Base-by-base conservation (phyloP, 2,329 filamentous ascomycete genomes). In the Aspergillus fischeri region DNA sequence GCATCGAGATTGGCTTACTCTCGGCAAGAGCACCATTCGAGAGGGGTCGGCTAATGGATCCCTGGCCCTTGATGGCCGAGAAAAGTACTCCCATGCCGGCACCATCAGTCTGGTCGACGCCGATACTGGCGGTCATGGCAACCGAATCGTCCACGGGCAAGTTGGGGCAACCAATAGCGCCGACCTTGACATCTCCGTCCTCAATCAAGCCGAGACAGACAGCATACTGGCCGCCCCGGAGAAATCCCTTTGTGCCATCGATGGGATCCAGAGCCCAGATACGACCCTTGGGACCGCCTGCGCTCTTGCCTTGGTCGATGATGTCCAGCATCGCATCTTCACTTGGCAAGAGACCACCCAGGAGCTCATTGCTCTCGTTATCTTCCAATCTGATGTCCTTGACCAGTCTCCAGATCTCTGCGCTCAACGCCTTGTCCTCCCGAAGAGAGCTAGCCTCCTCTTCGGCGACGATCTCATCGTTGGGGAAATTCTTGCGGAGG, bases 181-280 rank as follows among this genome's bases (percentile, higher is more conserved):
- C 94, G 60, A 97, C 91, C 73, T 92, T 91, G 67, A 97, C 92
- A 66, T 96, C 86, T 53, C 93, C 94, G 69, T 97, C 92, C 28
- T 96, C 90, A 78, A 99, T 88, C 67, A 99, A 81, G 38, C 85
- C 94, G 4, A 99, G 83, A 72, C 93, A 97, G 54, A 99, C 92
- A 55, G 94, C 95, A 73, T 99, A 99, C 79, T 99, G 94, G 42
- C 92, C 95, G 53, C 94, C 94, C 61, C 95, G 86, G 59, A 99
- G 81, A 79, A 99, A 99, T 29, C 94, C 95, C 79, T 97, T 96
- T 54, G 94, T 99, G 64, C 94, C 94, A 75, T 99, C 94, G 61
- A 99, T 97, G 58, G 94, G 94, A 75, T 99, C 94, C 56, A 99
- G 86, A 44, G 93, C 90, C 94, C 94, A 99, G 74, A 97, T 91